Evolutionary conservation across 768 basidiomycete species (phyloP), one percentile per base, ranked within the genome.

Genomic region (Russula olivacea): DNA sequence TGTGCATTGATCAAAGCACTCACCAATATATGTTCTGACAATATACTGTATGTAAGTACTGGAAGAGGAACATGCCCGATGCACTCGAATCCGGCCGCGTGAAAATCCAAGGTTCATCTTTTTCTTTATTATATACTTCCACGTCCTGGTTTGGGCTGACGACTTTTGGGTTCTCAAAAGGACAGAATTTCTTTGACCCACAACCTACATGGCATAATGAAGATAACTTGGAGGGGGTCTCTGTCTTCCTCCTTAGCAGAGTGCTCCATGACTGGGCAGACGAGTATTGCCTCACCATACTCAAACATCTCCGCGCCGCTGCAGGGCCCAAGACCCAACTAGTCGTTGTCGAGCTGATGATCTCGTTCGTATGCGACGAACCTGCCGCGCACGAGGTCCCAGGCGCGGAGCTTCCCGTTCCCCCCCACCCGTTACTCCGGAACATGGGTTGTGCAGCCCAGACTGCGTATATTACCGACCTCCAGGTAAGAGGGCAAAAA

Each of bases 241-340:
- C 59, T 2, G 59, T 61, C 34, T 61, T 47, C 34, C 36, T 61
- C 4, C 8, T 61, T 5, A 7, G 23, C 34, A 40, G 17, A 15
- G 25, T 61, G 2, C 17, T 61, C 0, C 59, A 61, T 45, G 52
- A 61, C 61, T 76, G 74, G 75, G 61, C 75, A 0, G 75, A 75
- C 58, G 61, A 70, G 10, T 71, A 73, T 58, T 52, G 51, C 19
- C 19, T 59, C 28, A 43, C 28, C 3, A 61, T 61, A 38, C n/a
- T 61, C 23, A 53, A 55, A 41, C 38, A 55, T 48, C 52, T 61
- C 3, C 59, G 59, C 19, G 41, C 23, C 17, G 59, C 59, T 17
- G 69, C 72, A 0, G 60, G 45, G 5, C 67, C 69, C 0, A 58
- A 63, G 49, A 72, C 72, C 9, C 70, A 68, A 43, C 60, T 74